Evolutionary conservation across 2,329 filamentous ascomycete species (phyloP), one percentile per base, ranked within the genome.

Genomic region (Aspergillus aculeatus): DNA sequence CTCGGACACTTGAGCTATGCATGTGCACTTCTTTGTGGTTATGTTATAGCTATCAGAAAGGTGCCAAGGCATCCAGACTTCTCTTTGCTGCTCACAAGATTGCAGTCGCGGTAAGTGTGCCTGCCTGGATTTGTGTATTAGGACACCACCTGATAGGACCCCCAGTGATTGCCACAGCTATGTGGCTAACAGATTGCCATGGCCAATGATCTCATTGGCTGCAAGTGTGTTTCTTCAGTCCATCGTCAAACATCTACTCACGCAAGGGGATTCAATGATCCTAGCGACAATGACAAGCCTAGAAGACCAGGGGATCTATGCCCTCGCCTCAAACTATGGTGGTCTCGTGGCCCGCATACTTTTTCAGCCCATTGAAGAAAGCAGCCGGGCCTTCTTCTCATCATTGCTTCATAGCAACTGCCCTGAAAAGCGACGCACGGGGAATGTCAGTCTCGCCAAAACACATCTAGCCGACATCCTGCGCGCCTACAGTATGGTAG

Each of bases 331-430:
- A 68, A 99, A 98, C 75, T 99, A 95, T 73, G 95, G 95, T 23
- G 91, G 93, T 2, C 84, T 99, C 0, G 80, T 96, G 29, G 95
- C 95, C 0, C 86, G 95, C 3, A 86, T 98, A 64, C 80, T 99
- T 54, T 94, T 99, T 73, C 95, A 98, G 70, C 96, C 95, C 7
- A 86, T 99, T 61, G 95, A 99, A 75, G 96, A 99, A 76, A 94
- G 89, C 73, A 93, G 90, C 64, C 89, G 96, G 44, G 92, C 89
- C 71, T 88, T 96, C 71, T 97, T 98, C 69, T 93, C 92, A 55
- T 89, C 89, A 35, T 81, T 96, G 0, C 86, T 97, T 23, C 78
- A 78, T 75, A 82, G 69, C 60, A 49, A 68, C 62, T 50, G 60
- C 6, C 59, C 51, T 14, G 62, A 63, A 12, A 65, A 65, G 21